Conservation (phyloP, 2,329 filamentous ascomycete species). For the Alternaria incomplexa region DNA sequence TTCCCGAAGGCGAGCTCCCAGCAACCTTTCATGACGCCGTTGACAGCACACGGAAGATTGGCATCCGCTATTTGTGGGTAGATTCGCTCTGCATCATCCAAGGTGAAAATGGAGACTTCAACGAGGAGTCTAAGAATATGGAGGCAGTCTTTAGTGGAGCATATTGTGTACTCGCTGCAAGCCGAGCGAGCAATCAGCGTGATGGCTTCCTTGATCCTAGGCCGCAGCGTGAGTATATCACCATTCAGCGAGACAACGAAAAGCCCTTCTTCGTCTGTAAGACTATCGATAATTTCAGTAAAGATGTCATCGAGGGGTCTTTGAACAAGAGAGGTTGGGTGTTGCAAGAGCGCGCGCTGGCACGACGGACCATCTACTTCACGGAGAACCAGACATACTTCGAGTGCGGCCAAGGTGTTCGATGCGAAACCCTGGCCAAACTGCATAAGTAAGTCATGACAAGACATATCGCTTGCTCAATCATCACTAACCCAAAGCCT, state of each 20-base stretch:
- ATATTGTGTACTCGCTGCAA: slow-evolving; percentile 24
- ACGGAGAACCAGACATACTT: slow-evolving; percentile 34
- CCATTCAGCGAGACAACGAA: neutral
- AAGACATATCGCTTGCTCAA: neutral
- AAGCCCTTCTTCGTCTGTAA: slow-evolving; percentile 22
- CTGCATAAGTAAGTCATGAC: slow-evolving; percentile 21
- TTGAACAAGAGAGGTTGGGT: slow-evolving; percentile 37
- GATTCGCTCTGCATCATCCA: slow-evolving; percentile 33
- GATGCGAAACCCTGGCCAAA: slow-evolving; percentile 26
- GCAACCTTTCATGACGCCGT: slow-evolving; percentile 26
- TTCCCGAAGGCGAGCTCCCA: slow-evolving; percentile 13
- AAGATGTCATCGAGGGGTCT: slow-evolving; percentile 19
- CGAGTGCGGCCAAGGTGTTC: slow-evolving; percentile 30
- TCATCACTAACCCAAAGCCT: neutral
- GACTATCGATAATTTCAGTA: slow-evolving; percentile 27
- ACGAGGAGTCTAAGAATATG: slow-evolving; percentile 24
- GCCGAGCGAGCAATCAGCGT: slow-evolving; percentile 8
- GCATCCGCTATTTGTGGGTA: slow-evolving; percentile 31
- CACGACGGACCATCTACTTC: slow-evolving; percentile 37
- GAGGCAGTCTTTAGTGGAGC: slow-evolving; percentile 25
- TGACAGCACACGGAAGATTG: slow-evolving; percentile 14
- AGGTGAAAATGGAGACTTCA: slow-evolving; percentile 23
- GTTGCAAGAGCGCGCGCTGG: slow-evolving; percentile 34
- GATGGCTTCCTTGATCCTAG: slow-evolving; percentile 14
- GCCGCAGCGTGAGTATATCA: slow-evolving; percentile 7